Evolutionary conservation across 202 grass and related monocot species (phyloP).

Genomic region (Alloteropsis angusta): DNA sequence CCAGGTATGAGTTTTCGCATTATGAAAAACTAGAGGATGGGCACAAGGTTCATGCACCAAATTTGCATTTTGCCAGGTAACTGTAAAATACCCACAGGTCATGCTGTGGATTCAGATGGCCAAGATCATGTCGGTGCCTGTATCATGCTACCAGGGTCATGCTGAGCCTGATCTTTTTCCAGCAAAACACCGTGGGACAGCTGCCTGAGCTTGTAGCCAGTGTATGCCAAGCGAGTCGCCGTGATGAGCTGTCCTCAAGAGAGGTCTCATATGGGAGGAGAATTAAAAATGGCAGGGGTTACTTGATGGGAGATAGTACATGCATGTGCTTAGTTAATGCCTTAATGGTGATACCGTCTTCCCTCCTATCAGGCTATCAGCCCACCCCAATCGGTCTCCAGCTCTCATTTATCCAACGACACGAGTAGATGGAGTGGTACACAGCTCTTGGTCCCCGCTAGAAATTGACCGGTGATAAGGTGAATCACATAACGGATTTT

Average conservation of each 20-base stretch:
- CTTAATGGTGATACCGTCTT: constrained; percentile 17
- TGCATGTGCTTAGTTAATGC: constrained; percentile 42
- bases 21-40: background rate
- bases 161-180: background rate
- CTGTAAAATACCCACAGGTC: too few relatives aligned
- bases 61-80: background rate
- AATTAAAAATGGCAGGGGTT: background rate
- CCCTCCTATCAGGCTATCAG: background rate
- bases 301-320: constrained; percentile 9
- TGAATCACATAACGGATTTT: background rate
- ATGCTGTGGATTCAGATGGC: background rate
- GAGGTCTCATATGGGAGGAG: background rate
- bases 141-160: background rate
- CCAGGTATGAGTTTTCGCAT: background rate
- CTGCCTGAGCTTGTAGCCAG: background rate
- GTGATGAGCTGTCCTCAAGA: background rate
- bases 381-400: background rate
- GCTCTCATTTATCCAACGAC: constrained; percentile 8
- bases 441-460: background rate
- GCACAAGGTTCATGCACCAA: background rate
- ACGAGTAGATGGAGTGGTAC: background rate
- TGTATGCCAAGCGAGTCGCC: background rate
- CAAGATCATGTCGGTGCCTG: background rate
- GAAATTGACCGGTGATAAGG: background rate
- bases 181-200: background rate